Evolutionary conservation across 1,139 yeast genomes (phyloP).

Genomic region (Insectozyma bohioensis): DNA sequence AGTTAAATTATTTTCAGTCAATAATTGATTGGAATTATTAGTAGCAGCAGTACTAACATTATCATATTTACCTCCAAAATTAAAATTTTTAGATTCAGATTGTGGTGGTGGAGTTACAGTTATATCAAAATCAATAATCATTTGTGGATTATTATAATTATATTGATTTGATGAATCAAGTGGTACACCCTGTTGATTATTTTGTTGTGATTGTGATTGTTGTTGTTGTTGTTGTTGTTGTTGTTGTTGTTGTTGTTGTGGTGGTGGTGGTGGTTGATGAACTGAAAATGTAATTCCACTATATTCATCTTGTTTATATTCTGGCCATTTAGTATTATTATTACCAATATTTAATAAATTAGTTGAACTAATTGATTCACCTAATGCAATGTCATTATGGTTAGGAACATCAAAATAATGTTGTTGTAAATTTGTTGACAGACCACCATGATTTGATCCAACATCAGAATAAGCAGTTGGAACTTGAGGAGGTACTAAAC

Average conservation of each 20-base stretch:
- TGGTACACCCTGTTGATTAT: not conserved
- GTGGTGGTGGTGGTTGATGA: constrained; percentile 1
- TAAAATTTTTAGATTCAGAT: constrained; percentile 2
- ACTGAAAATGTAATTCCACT: constrained; percentile 4
- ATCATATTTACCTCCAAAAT: too few species aligned
- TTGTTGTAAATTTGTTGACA: constrained; percentile 9
- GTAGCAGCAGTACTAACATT: too few species aligned
- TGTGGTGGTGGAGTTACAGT: constrained; percentile 16
- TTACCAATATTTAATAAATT: constrained; percentile 26
- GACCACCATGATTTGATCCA: constrained; percentile 12
- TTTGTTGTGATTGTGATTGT: constrained; percentile 5
- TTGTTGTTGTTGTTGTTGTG: constrained; percentile 4
- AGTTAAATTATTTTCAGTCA: constrained; percentile 31
- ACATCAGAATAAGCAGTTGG: constrained; percentile 17
- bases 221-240: constrained; percentile 2
- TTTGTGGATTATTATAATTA: constrained; percentile 9
- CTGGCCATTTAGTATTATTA: too few species aligned
- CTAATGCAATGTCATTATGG: constrained; percentile 34
- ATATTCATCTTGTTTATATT: constrained; percentile 5
- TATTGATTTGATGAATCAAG: constrained; percentile 4
- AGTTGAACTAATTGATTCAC: constrained; percentile 41
- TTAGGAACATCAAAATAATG: constrained; percentile 9
- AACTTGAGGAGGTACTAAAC: constrained; percentile 12
- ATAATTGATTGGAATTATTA: constrained; percentile 13
- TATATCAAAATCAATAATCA: constrained; percentile 14